phyloP scores from a whole-genome alignment of 768 basidiomycete species.

The Phanerochaete carnosa region DNA sequence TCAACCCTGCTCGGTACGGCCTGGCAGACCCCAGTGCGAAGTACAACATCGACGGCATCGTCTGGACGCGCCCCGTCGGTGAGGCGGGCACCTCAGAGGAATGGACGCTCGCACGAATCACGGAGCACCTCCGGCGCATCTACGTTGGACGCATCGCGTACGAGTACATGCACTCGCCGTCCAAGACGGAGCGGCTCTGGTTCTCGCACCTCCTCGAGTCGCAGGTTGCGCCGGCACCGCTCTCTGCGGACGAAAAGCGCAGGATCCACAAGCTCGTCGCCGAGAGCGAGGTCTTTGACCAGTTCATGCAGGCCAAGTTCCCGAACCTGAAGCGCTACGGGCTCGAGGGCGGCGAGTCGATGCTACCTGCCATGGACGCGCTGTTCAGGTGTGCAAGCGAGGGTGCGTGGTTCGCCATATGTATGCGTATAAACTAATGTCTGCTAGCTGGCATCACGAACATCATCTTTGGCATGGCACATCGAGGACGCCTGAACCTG shows the following conservation, averaged over 20 bases:
- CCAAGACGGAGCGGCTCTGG: constrained; percentile 84
- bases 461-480: constrained; percentile 82
- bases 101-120: constrained; percentile 74
- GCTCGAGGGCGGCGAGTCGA: constrained; percentile 90
- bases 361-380: constrained; percentile 83
- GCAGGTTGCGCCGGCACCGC: constrained; percentile 26
- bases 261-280: constrained; percentile 69
- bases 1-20: constrained; percentile 76
- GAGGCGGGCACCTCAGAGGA: constrained; percentile 36
- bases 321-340: constrained; percentile 88
- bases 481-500: constrained; percentile 83
- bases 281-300: constrained; percentile 78
- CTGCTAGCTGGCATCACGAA: constrained; percentile 63
- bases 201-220: constrained; percentile 85
- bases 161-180: constrained; percentile 89
- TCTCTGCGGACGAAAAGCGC: constrained; percentile 38
- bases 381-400: constrained; percentile 66
- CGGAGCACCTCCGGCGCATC: constrained; percentile 59
- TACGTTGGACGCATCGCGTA: constrained; percentile 88
- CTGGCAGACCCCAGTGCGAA: constrained; percentile 46
- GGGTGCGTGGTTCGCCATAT: constrained; percentile 32
- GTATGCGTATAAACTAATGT: background rate
- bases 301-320: constrained; percentile 84
- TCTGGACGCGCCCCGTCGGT: constrained; percentile 62
- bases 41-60: constrained; percentile 78